Conservation (phyloP, 2,329 filamentous ascomycete species). For the Cladobotryum mycophilum region DNA sequence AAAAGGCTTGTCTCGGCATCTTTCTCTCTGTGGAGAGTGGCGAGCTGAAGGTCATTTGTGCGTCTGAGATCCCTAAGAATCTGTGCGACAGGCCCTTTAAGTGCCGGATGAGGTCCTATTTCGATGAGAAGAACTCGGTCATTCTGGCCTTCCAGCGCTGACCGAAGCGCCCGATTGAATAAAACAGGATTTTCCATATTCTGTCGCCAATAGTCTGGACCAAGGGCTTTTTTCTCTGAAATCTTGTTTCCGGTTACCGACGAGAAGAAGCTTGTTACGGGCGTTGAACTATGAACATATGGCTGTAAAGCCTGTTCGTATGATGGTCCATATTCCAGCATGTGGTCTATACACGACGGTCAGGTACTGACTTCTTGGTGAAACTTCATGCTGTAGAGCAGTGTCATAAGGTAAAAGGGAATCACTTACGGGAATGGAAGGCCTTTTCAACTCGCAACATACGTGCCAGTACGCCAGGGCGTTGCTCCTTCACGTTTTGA, state of each 20-base stretch:
- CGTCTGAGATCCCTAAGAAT: constrained; percentile 6
- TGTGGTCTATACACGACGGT: not conserved
- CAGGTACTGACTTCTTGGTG: no score
- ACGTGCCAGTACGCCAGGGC: constrained; percentile 25
- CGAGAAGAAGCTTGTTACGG: constrained; percentile 17
- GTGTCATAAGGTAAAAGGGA: no score
- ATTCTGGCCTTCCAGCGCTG: not conserved
- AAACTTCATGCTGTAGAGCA: no score
- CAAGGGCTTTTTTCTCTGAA: constrained; percentile 7
- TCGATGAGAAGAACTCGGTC: constrained; percentile 14
- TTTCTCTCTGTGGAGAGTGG: constrained; percentile 14
- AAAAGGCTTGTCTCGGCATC: constrained; percentile 10
- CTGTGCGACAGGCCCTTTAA: constrained; percentile 13
- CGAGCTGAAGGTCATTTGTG: constrained; percentile 9
- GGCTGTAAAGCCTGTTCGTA: constrained; percentile 6
- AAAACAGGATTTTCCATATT: constrained; percentile 27
- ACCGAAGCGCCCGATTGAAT: constrained; percentile 16
- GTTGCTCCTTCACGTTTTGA: constrained; percentile 20
- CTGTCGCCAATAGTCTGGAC: constrained; percentile 21
- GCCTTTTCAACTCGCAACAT: constrained; percentile 33
- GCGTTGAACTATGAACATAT: not conserved
- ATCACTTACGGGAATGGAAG: constrained; percentile 30
- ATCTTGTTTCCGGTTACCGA: constrained; percentile 26
- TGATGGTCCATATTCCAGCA: constrained; percentile 3
- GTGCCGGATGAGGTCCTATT: constrained; percentile 17